Percentiles rank a stretch among this genome's conserved stretches.
Evolutionary conservation across 176 grass and related monocot genomes (phyloP).

Genomic region (Juncus inflexus): DNA sequence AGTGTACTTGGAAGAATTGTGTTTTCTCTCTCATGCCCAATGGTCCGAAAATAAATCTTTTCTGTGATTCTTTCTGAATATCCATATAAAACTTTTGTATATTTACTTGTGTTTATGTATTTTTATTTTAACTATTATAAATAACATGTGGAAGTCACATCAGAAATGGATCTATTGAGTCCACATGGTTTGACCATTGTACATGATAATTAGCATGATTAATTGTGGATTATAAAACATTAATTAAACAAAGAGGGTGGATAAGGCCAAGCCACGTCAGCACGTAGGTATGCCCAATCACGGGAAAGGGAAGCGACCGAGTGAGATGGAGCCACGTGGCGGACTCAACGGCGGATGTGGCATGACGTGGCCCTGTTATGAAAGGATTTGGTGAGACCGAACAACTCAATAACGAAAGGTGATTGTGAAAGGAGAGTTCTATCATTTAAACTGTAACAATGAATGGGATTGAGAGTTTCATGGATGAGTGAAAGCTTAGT

Average conservation of each 20-base stretch:
- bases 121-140: slow-evolving; percentile 1
- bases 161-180: slow-evolving; percentile 1
- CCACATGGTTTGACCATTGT: slow-evolving; percentile 10
- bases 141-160: slow-evolving; percentile 11
- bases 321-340: slow-evolving; percentile 3
- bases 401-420: not conserved
- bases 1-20: no score
- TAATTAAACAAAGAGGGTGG: not conserved
- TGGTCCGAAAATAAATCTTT: no score
- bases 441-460: no score
- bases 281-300: not conserved
- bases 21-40: no score
- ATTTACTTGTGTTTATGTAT: not conserved
- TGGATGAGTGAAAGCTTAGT: no score
- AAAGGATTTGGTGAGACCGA: not conserved
- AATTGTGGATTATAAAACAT: no score
- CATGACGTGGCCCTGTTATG: not conserved
- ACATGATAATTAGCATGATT: not conserved
- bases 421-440: not conserved
- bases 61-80: no score
- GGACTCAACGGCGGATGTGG: not conserved
- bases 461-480: not conserved
- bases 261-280: not conserved
- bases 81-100: not conserved
- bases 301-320: slow-evolving; percentile 7